These are phyloP conservation scores for Candida pini DNA, from an alignment of 805 yeast species.

Conservation along the genomic window DNA sequence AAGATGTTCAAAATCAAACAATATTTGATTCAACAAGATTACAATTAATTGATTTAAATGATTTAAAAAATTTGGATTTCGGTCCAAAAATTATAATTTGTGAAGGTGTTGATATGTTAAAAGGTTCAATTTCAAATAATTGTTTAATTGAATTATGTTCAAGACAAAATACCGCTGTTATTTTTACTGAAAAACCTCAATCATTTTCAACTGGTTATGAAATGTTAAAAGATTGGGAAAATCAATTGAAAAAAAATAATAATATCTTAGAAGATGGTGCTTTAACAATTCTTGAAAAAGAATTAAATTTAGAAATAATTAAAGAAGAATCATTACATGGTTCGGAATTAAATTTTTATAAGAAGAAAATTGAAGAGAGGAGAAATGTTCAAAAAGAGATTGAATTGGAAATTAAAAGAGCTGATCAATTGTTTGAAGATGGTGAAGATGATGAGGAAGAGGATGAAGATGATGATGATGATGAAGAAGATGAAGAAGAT, in stretches of 20 bases:
- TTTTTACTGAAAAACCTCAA: slow-evolving; percentile 65
- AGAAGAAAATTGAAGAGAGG: slow-evolving; percentile 38
- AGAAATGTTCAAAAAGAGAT: slow-evolving; percentile 35
- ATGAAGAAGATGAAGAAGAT: slow-evolving; percentile 11
- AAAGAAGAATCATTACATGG: slow-evolving; percentile 48
- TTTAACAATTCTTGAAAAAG: slow-evolving; percentile 47
- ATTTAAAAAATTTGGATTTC: slow-evolving; percentile 40
- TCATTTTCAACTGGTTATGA: slow-evolving; percentile 42
- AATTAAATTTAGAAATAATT: slow-evolving; percentile 28
- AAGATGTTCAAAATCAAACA: slow-evolving; percentile 56
- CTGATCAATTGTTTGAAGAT: slow-evolving; percentile 25
- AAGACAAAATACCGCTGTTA: slow-evolving; percentile 60
- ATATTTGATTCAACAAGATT: slow-evolving; percentile 69
- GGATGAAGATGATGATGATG: slow-evolving; percentile 13
- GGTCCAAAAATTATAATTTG: slow-evolving; percentile 81
- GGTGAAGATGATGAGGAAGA: slow-evolving; percentile 25
- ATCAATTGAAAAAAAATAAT: slow-evolving; percentile 30
- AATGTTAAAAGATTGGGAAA: slow-evolving; percentile 51
- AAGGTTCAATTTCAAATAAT: slow-evolving; percentile 56
- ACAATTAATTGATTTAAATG: slow-evolving; percentile 51
- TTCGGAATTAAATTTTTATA: slow-evolving; percentile 44
- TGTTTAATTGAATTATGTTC: slow-evolving; percentile 51
- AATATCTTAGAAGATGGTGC: slow-evolving; percentile 56
- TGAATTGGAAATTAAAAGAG: slow-evolving; percentile 27
- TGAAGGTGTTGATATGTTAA: slow-evolving; percentile 58